These are phyloP conservation scores for Pseudogymnoascus sp. DNA, from an alignment of 2,329 filamentous ascomycete genomes.

Conservation along the genomic window DNA sequence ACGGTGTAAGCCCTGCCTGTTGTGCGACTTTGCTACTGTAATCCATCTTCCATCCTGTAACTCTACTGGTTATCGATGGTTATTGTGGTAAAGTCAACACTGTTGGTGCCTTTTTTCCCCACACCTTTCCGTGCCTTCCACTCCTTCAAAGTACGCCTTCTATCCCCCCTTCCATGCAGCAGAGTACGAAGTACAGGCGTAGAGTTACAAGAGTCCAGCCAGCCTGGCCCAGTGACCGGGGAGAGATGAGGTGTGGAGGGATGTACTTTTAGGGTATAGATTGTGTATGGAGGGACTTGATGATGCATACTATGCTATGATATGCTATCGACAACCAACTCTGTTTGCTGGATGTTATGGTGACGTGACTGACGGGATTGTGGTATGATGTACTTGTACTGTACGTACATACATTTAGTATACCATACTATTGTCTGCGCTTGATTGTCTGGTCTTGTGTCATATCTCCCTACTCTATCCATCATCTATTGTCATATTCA, in stretches of 20 bases:
- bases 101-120: not conserved
- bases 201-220: not conserved
- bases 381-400: too few species aligned
- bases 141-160: not conserved
- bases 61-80: not conserved
- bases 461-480: not conserved
- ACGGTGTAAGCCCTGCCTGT: not conserved
- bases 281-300: not conserved
- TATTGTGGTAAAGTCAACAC: too few species aligned
- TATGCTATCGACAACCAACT: too few species aligned
- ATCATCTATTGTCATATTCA: not conserved
- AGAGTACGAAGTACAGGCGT: not conserved
- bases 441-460: not conserved
- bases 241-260: not conserved
- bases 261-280: not conserved
- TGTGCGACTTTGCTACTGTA: not conserved
- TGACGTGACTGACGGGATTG: too few species aligned
- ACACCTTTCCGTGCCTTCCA: not conserved
- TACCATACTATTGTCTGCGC: not conserved
- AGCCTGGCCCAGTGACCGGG: not conserved
- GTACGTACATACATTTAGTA: too few species aligned
- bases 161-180: not conserved
- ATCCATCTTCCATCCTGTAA: too few species aligned
- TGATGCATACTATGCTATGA: not conserved
- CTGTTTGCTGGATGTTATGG: too few species aligned